Percentiles rank a stretch among this genome's conserved stretches.
phyloP scores from a whole-genome alignment of 306 rosid genomes.

The Prunus persica region DNA sequence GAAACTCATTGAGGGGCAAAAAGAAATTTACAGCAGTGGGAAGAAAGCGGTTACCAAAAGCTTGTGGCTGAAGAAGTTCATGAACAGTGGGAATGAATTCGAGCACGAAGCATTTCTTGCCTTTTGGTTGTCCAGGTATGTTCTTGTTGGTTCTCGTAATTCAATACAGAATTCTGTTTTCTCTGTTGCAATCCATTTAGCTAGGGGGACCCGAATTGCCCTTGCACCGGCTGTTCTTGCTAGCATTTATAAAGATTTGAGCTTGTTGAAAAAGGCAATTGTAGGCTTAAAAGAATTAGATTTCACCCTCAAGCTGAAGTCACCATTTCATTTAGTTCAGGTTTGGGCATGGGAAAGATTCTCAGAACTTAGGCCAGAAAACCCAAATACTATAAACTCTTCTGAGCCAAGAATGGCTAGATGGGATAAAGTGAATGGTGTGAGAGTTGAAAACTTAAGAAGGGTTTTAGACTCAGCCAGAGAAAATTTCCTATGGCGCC shows the following conservation, averaged over 20 bases:
- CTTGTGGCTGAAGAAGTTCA: slow-evolving; percentile 30
- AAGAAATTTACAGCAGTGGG: neutral
- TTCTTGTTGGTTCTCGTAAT: slow-evolving; percentile 11
- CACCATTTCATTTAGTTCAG: slow-evolving; percentile 9
- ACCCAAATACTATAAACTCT: neutral
- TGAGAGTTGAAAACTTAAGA: neutral
- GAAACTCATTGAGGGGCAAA: slow-evolving; percentile 4
- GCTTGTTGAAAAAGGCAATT: neutral
- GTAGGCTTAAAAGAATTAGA: neutral
- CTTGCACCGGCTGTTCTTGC: slow-evolving; percentile 15
- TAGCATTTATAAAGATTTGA: slow-evolving; percentile 17
- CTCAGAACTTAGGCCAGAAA: neutral
- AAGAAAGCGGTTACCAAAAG: too few species aligned
- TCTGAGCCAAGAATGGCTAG: slow-evolving; percentile 25
- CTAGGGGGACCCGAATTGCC: slow-evolving; percentile 18
- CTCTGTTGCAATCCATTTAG: slow-evolving; percentile 20
- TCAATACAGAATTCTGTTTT: slow-evolving; percentile 3
- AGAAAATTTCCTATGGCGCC: slow-evolving; percentile 18
- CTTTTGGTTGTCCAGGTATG: slow-evolving; percentile 43
- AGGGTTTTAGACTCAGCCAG: slow-evolving; percentile 6
- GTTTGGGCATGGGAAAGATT: slow-evolving; percentile 29
- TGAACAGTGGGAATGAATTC: slow-evolving; percentile 31
- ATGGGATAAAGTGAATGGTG: slow-evolving; percentile 13
- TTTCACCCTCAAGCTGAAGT: neutral
- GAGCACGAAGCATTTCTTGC: slow-evolving; percentile 59